A percentile compares a stretch with the other conserved stretches of the same genome.
These are phyloP conservation scores for Yarrowia phangngaensis DNA, from an alignment of 805 yeast species.

Conservation along the genomic window DNA sequence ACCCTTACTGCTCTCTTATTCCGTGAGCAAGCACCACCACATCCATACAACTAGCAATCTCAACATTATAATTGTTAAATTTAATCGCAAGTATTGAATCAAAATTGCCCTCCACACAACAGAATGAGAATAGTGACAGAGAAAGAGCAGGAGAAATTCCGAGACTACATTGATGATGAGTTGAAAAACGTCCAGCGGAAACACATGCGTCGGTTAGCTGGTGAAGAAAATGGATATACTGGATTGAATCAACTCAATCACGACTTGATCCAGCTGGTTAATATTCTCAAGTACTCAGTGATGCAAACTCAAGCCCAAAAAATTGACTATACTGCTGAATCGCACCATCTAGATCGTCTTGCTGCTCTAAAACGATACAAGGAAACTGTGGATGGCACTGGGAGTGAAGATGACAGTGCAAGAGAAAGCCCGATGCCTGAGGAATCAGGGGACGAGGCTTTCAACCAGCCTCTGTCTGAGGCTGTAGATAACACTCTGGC, in stretches of 20 bases:
- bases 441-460: background rate
- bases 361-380: slow-evolving; percentile 30
- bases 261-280: slow-evolving; percentile 50
- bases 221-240: slow-evolving; percentile 24
- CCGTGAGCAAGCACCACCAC: no score
- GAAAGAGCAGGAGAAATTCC: slow-evolving; percentile 29
- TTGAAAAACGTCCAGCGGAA: slow-evolving; percentile 32
- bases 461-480: background rate
- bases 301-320: slow-evolving; percentile 33
- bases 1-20: no score
- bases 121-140: slow-evolving; percentile 17
- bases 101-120: background rate
- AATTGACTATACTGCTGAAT: background rate
- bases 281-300: slow-evolving; percentile 61
- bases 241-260: slow-evolving; percentile 26
- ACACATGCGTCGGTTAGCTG: slow-evolving; percentile 31
- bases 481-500: no score
- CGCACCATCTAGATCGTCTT: slow-evolving; percentile 14
- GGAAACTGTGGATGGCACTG: slow-evolving; percentile 8
- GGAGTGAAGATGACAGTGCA: background rate
- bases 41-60: no score
- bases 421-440: slow-evolving; percentile 4
- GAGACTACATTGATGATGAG: slow-evolving; percentile 32
- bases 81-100: background rate
- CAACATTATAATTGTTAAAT: no score